Evolutionary conservation across 345 rosid species (phyloP), one percentile per base, ranked within the genome.

Genomic region (Lenwebbia sp.): DNA sequence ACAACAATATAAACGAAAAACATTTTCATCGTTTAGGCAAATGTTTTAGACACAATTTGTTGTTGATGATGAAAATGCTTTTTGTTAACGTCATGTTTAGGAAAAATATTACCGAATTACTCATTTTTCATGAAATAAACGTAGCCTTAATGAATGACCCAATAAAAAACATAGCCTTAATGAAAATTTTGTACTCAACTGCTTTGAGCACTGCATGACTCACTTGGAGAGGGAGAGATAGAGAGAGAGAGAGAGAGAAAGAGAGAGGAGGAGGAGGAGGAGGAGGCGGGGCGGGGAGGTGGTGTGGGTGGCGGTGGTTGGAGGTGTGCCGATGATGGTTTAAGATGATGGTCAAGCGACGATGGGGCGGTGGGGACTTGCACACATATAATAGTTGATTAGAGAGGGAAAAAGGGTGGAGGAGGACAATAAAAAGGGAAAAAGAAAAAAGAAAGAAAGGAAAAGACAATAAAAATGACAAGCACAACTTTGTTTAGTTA

Each of bases 181-280:
- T n/a, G n/a, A n/a, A 0, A 58, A 58, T 26, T 58, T 58, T 26
- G 33, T 58, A 13, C 2, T 7, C 28, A 6, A 58, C 0, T 26
- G 65, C 51, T 50, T 50, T 50, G 51, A 50, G 4, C 54, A 13
- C 28, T 14, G 19, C 19, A 13, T 58, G 37, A 60, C 70, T 60
- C 37, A 57, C 30, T 26, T 26, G 15, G 65, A 57, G 65, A 57
- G 62, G 11, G 65, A 57, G 30, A 57, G 62, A 57, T 6, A 25
- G 62, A 4, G 60, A 25, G 14, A 12, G 0, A 13, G 1, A 0
- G 6, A n/a, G n/a, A n/a, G n/a, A n/a, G n/a, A n/a, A n/a, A n/a
- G 62, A 4, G 3, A n/a, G 62, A 3, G 2, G n/a, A 7, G 56
- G 56, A 0, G 10, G 11, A 0, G 41, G 3, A 0, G 2, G 60